Evolutionary conservation across 2,329 filamentous ascomycete genomes (phyloP).

Genomic region (Sarocladium oryzae): DNA sequence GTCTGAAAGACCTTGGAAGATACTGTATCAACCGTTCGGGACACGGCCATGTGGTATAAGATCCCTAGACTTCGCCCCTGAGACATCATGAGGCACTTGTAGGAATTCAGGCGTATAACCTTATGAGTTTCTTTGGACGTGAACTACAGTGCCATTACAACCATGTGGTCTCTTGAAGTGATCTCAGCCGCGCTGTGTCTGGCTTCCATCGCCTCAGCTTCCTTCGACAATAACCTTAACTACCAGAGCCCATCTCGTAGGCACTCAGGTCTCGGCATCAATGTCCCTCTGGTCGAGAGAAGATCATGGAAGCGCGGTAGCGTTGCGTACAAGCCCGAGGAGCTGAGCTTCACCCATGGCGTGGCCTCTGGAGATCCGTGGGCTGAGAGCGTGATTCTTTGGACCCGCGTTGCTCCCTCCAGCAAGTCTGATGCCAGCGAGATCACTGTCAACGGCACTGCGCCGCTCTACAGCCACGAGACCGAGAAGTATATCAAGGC

Average conservation of each 20-base stretch:
- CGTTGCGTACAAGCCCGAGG: slow-evolving; percentile 34
- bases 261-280: slow-evolving; percentile 56
- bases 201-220: slow-evolving; percentile 6
- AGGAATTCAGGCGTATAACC: no score
- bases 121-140: no score
- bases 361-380: slow-evolving; percentile 44
- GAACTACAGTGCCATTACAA: no score
- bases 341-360: slow-evolving; percentile 59
- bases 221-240: slow-evolving; percentile 49
- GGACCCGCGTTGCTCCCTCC: slow-evolving; percentile 40
- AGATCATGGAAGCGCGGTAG: slow-evolving; percentile 39
- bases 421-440: slow-evolving; percentile 40
- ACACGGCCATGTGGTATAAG: not conserved
- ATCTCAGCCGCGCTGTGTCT: not conserved
- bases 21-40: no score
- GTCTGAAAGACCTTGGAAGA: no score
- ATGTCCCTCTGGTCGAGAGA: slow-evolving; percentile 55
- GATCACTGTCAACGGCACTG: slow-evolving; percentile 34
- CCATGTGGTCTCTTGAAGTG: not conserved
- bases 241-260: slow-evolving; percentile 61
- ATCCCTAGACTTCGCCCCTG: no score
- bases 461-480: slow-evolving; percentile 39
- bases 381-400: slow-evolving; percentile 53
- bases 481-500: slow-evolving; percentile 39
- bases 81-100: no score